These are phyloP conservation scores for Solanum aculeatissimum DNA, from an alignment of 305 asterid genomes.

Conservation along the genomic window DNA sequence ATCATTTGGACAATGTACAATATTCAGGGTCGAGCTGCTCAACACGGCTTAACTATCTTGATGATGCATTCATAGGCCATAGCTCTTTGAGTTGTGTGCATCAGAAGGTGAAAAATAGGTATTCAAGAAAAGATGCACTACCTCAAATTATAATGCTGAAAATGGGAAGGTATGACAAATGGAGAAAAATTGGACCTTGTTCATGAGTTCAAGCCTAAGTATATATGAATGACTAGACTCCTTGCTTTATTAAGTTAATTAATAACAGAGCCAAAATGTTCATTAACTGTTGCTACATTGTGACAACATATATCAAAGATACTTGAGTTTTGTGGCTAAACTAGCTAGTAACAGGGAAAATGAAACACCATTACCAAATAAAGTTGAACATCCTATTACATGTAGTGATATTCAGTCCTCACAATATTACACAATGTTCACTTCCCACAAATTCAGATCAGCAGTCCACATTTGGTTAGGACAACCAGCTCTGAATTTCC, in stretches of 20 bases:
- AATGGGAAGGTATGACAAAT: not conserved
- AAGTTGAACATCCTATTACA: not conserved
- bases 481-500: not conserved
- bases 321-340: not conserved
- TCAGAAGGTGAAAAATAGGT: not conserved
- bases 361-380: not conserved
- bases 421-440: not conserved
- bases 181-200: not conserved
- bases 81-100: not conserved
- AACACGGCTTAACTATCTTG: not conserved
- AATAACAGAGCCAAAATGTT: not conserved
- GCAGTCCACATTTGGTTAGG: not conserved
- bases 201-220: not conserved
- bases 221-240: not conserved
- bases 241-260: not conserved
- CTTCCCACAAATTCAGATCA: not conserved
- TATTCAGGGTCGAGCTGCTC: not conserved
- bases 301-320: not conserved
- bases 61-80: not conserved
- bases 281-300: not conserved
- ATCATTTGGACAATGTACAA: not conserved
- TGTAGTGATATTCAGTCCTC: not conserved
- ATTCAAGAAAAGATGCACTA: not conserved
- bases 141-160: not conserved
- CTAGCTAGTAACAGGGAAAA: not conserved